phyloP scores from a whole-genome alignment of 306 rosid genomes.

The Malus sylvestris region DNA sequence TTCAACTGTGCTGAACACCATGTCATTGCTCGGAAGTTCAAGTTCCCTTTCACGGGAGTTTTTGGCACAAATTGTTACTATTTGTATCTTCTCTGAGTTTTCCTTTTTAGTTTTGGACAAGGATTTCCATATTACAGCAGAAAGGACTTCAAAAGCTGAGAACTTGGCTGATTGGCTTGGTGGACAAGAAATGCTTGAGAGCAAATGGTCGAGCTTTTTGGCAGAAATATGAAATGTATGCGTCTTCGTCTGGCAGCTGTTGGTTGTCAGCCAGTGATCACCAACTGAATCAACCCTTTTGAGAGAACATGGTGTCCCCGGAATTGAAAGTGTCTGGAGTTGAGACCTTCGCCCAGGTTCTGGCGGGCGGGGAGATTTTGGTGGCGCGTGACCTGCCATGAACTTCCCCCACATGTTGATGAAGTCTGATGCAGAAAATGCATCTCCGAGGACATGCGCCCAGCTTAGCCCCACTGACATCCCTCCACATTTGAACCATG shows the following conservation, averaged over 20 bases:
- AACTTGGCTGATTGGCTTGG: neutral
- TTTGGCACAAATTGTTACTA: slow-evolving; percentile 41
- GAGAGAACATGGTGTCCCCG: slow-evolving; percentile 23
- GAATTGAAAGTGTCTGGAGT: neutral
- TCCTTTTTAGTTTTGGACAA: slow-evolving; percentile 26
- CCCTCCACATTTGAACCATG: slow-evolving; percentile 74
- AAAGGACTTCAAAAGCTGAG: slow-evolving; percentile 41
- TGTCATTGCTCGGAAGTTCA: slow-evolving; percentile 35
- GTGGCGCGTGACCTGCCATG: slow-evolving; percentile 33
- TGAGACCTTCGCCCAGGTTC: neutral
- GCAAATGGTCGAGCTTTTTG: slow-evolving; percentile 33
- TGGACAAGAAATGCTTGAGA: neutral
- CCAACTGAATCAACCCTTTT: slow-evolving; percentile 27
- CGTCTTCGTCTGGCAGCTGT: slow-evolving; percentile 22
- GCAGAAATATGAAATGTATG: slow-evolving; percentile 40
- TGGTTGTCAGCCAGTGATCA: slow-evolving; percentile 4
- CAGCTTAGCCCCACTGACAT: slow-evolving; percentile 60
- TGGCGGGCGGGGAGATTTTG: slow-evolving; percentile 21
- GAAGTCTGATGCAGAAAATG: slow-evolving; percentile 56
- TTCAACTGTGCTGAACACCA: slow-evolving; percentile 43
- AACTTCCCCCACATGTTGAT: slow-evolving; percentile 44
- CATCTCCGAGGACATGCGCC: slow-evolving; percentile 82
- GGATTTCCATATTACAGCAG: slow-evolving; percentile 60
- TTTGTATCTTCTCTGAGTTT: slow-evolving; percentile 1
- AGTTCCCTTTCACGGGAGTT: slow-evolving; percentile 4